phyloP scores from a whole-genome alignment of 768 basidiomycete genomes.

The Termitomyces sp. region DNA sequence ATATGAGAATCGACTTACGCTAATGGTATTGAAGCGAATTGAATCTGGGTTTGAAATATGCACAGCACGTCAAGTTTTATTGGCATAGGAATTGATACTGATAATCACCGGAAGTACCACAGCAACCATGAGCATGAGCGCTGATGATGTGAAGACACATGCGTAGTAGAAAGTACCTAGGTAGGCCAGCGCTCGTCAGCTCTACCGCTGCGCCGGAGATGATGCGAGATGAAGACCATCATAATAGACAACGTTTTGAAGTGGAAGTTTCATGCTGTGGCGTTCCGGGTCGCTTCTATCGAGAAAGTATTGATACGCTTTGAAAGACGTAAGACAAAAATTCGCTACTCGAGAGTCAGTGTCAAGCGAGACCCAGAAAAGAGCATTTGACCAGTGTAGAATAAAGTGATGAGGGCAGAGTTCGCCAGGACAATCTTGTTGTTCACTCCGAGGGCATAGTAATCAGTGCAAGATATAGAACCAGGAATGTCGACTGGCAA shows the following conservation, averaged over 20 bases:
- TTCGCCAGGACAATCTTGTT: no score
- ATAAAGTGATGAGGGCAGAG: no score
- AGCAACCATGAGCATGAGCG: neutral
- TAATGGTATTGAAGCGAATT: neutral
- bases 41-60: neutral
- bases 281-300: no score
- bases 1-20: neutral
- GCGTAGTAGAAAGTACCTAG: neutral
- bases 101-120: neutral
- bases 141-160: neutral
- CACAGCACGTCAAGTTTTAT: neutral
- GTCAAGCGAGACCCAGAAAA: no score
- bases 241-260: neutral
- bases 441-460: no score
- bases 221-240: neutral
- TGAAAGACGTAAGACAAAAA: neutral
- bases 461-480: no score
- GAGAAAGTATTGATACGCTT: neutral
- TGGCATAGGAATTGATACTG: no score
- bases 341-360: neutral
- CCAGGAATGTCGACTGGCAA: no score
- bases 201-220: no score
- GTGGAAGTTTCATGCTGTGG: neutral
- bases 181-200: neutral
- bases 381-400: no score